Conservation (phyloP, 306 rosid species). For the Pyrus pyrifolia region DNA sequence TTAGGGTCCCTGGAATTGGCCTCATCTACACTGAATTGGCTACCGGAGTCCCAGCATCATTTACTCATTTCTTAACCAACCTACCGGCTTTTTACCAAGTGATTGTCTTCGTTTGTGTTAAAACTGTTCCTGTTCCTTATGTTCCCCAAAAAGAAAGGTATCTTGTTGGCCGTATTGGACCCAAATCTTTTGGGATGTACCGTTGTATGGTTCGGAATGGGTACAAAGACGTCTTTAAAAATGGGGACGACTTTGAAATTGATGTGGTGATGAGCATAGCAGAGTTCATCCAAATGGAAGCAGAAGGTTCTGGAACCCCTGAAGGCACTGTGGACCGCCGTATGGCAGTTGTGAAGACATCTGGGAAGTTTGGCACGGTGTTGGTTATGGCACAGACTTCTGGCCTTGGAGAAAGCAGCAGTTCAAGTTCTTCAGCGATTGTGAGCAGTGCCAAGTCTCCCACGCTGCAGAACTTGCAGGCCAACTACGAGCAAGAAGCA, state of each 20-base stretch:
- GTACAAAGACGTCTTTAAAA: constrained; percentile 54
- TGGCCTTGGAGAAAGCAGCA: constrained; percentile 35
- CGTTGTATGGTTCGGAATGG: constrained; percentile 90
- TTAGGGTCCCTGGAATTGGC: constrained; percentile 91
- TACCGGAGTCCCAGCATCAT: constrained; percentile 74
- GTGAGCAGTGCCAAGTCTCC: constrained; percentile 58
- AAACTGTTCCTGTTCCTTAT: constrained; percentile 71
- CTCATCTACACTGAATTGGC: constrained; percentile 88
- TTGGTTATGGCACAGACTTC: constrained; percentile 49
- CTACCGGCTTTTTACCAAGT: constrained; percentile 92
- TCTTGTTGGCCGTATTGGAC: constrained; percentile 83
- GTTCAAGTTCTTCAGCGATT: constrained; percentile 26
- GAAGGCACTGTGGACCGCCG: constrained; percentile 66
- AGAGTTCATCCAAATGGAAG: constrained; percentile 87
- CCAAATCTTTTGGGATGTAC: constrained; percentile 69
- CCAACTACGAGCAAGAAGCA: constrained; percentile 72
- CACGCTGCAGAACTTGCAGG: constrained; percentile 54
- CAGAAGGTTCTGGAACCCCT: constrained; percentile 55
- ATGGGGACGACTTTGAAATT: constrained; percentile 73
- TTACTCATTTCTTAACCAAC: constrained; percentile 83
- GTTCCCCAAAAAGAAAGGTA: constrained; percentile 78
- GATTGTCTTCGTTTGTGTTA: constrained; percentile 74
- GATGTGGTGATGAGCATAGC: constrained; percentile 86
- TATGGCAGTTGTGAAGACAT: constrained; percentile 79
- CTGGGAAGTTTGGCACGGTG: constrained; percentile 76